Evolutionary conservation across 495 filamentous ascomycete species (phyloP), one percentile per base, ranked within the genome.

Genomic region (Penicillium flavigenum): DNA sequence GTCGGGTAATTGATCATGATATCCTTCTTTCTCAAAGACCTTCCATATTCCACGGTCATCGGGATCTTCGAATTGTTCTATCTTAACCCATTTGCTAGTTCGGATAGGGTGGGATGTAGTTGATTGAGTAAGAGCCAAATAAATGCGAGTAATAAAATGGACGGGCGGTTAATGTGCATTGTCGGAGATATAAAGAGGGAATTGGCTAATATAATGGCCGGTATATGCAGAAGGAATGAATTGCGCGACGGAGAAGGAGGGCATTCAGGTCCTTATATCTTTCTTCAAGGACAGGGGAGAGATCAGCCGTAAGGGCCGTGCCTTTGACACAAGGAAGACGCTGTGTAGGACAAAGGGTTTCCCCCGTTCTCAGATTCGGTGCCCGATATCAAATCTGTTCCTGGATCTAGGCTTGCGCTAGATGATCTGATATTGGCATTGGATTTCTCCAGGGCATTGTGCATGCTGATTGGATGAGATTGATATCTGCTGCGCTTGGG

Each of bases 51-150:
- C 56, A 5, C 36, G 49, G 0, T 46, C 7, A 20, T 60, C 34
- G 3, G 36, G 3, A 31, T 60, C 58, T 31, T 41, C 6, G 16
- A 54, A 26, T 42, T 59, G 45, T 3, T 17, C 45, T 24, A 14
- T 45, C 36, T 58, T 57, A 1, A 34, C 49, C 63, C 57, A 64
- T 57, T 49, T 57, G 20, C 34, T 48, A 5, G 52, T 44, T 39
- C 22, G 48, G n/a, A 67, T 56, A 17, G 66, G 66, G 9, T 61
- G 50, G 8, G 64, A 49, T 46, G 29, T 54, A 4, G 43, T 56
- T 4, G 51, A 34, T n/a, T 56, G 62, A 12, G 59, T 48, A 17
- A 58, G 22, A 5, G 47, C 45, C 16, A 63, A 14, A 69, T 2
- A 22, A 64, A 14, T 16, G 49, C 59, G 29, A 58, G 51, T 12